These are phyloP conservation scores for Mortierella polycephala DNA, from an alignment of 371 early-diverging fungal genomes.

Conservation along the genomic window DNA sequence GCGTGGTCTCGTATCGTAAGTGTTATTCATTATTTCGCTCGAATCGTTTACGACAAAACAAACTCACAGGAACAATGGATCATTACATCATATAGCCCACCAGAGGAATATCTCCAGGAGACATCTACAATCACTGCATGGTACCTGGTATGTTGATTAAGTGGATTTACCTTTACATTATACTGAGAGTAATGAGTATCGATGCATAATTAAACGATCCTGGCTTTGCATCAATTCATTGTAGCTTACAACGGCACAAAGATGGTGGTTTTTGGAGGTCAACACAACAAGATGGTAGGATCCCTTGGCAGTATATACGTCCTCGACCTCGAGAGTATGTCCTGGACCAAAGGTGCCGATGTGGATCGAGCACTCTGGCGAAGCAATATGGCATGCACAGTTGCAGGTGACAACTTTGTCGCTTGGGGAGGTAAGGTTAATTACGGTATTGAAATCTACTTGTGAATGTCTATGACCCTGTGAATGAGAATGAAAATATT, in stretches of 20 bases:
- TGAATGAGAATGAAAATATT: not conserved
- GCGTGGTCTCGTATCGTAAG: not conserved
- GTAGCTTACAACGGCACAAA: conserved; percentile 1
- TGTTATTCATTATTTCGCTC: too few relatives aligned
- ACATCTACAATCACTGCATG: conserved; percentile 1
- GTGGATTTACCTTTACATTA: too few relatives aligned
- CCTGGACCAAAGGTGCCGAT: not conserved
- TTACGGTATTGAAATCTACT: not conserved
- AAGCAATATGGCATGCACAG: not conserved
- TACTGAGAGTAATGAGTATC: too few relatives aligned
- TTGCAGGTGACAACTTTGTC: conserved; percentile 5
- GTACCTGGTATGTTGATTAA: conserved; percentile 17
- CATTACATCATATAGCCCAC: too few relatives aligned
- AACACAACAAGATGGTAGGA: too few relatives aligned
- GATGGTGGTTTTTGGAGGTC: conserved; percentile 5
- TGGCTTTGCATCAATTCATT: not conserved
- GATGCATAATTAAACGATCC: too few relatives aligned
- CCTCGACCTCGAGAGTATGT: not conserved
- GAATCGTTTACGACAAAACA: too few relatives aligned
- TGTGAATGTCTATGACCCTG: not conserved
- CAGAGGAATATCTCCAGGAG: not conserved
- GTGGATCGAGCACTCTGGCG: not conserved
- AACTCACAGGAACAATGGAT: too few relatives aligned
- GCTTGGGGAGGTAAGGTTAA: conserved; percentile 10
- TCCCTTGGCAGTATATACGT: conserved; percentile 6